Conservation (phyloP, 176 grass and related monocot genomes). For the Hyparrhenia diplandra region DNA sequence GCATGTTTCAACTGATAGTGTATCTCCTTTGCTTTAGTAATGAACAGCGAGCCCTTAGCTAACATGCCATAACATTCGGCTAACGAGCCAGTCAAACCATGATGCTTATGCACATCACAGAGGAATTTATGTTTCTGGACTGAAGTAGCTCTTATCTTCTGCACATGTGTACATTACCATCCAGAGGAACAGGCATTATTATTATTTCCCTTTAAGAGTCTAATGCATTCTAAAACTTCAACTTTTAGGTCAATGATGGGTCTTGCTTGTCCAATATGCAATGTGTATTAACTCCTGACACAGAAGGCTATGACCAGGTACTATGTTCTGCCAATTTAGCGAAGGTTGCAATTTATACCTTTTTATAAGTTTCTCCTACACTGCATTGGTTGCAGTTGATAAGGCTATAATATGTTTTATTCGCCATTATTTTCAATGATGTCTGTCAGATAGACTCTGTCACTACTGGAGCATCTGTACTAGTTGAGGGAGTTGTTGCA, state of each 20-base stretch:
- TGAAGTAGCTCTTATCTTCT: background rate
- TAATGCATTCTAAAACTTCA: constrained; percentile 8
- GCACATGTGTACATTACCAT: background rate
- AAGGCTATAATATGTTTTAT: constrained; percentile 2
- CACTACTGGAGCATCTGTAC: constrained; percentile 73
- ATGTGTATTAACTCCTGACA: constrained; percentile 83
- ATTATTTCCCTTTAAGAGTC: background rate
- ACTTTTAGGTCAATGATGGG: constrained; percentile 89
- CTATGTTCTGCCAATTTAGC: background rate
- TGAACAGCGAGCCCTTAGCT: background rate
- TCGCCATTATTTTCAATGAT: constrained; percentile 25
- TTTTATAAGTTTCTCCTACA: background rate
- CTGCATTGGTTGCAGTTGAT: constrained; percentile 22
- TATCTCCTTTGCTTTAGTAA: background rate
- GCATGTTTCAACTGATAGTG: background rate
- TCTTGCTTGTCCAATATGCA: constrained; percentile 99
- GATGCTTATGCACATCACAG: background rate
- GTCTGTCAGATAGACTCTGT: constrained; percentile 86
- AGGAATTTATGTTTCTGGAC: background rate
- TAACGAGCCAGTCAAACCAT: background rate
- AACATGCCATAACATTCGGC: background rate
- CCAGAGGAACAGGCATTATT: background rate
- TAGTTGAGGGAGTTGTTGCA: constrained; percentile 77
- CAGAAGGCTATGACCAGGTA: constrained; percentile 87
- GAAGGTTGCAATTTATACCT: background rate